These are phyloP conservation scores for Penicillium sp. DNA, from an alignment of 2,329 filamentous ascomycete species.

Conservation along the genomic window DNA sequence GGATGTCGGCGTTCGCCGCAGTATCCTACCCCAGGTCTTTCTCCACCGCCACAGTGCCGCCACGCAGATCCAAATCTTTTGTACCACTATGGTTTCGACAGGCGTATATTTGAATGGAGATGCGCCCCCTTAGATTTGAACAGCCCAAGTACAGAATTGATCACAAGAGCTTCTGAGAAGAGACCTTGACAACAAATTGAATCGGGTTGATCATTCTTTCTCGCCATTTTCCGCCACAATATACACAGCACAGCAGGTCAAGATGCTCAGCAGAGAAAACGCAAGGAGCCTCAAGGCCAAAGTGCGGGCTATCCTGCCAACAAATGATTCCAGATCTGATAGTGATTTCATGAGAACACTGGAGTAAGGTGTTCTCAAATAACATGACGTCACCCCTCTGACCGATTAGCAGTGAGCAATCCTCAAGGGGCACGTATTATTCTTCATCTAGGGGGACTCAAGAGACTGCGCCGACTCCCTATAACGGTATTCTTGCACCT, in stretches of 20 bases:
- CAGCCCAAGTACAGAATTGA: neutral
- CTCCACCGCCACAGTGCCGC: neutral
- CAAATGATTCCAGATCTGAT: conserved; percentile 13
- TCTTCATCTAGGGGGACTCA: conserved; percentile 9
- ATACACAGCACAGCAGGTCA: neutral
- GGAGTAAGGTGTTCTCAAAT: conserved; percentile 20
- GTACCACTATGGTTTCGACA: neutral
- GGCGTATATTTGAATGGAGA: neutral
- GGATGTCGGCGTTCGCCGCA: conserved; percentile 11
- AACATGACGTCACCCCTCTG: conserved; percentile 12
- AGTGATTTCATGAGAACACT: conserved; percentile 17
- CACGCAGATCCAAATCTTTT: conserved; percentile 12
- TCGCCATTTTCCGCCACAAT: neutral
- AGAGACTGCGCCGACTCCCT: conserved; percentile 8
- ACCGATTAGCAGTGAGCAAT: conserved; percentile 15
- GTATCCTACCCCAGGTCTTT: neutral
- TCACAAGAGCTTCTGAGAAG: neutral
- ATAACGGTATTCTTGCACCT: conserved; percentile 20
- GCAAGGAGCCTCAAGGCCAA: conserved; percentile 15
- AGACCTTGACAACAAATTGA: neutral
- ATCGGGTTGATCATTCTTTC: neutral
- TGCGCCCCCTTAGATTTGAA: neutral
- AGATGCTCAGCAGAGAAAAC: conserved; percentile 10
- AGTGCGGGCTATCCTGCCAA: conserved; percentile 14
- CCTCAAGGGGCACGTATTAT: conserved; percentile 2